Conservation (phyloP, 2,329 filamentous ascomycete species). For the Magnaporthales sp. region DNA sequence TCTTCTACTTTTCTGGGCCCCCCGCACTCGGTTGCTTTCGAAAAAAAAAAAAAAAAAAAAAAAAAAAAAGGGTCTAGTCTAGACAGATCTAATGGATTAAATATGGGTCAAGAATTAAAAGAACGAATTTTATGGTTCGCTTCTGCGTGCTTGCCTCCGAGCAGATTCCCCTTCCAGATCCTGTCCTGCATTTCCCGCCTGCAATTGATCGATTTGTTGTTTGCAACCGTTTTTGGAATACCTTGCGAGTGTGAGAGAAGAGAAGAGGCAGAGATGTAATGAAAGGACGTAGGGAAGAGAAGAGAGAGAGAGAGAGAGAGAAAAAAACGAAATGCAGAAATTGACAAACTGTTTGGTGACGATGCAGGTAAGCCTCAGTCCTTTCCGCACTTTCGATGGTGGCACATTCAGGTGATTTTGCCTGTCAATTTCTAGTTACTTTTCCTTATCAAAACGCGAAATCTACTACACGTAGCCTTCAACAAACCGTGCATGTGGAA, state of each 20-base stretch:
- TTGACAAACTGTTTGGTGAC: not conserved
- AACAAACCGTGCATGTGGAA: too few relatives aligned
- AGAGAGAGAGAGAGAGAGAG: not conserved
- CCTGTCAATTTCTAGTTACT: too few relatives aligned
- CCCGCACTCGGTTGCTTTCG: not conserved
- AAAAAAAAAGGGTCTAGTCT: too few relatives aligned
- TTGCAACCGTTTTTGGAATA: not conserved
- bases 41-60: too few relatives aligned
- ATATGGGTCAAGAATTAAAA: not conserved
- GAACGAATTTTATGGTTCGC: not conserved
- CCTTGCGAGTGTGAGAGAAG: not conserved
- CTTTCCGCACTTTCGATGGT: too few relatives aligned
- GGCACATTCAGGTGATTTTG: too few relatives aligned
- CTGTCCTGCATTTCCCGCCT: not conserved
- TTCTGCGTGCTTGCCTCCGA: not conserved
- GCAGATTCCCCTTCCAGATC: not conserved
- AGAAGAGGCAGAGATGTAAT: too few relatives aligned
- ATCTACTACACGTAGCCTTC: too few relatives aligned
- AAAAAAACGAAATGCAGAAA: not conserved
- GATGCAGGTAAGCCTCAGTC: not conserved
- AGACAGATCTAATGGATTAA: not conserved
- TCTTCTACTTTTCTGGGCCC: not conserved
- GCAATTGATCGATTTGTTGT: not conserved
- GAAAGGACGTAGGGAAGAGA: not conserved
- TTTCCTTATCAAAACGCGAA: not conserved